These are phyloP conservation scores for Tetracentron sinense DNA, from an alignment of 164 flowering plant species.

Conservation along the genomic window DNA sequence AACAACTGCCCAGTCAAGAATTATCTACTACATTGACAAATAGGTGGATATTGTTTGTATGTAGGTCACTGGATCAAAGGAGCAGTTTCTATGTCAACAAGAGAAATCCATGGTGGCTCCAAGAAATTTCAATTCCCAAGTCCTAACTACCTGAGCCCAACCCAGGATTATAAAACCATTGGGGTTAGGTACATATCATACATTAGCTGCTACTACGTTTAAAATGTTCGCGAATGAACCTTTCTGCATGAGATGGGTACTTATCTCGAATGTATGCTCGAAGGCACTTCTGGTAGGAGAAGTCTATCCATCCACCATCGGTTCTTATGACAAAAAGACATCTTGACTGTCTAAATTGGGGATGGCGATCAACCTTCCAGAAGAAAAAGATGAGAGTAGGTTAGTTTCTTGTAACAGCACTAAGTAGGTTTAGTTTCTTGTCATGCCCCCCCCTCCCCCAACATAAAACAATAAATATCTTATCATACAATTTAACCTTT, in stretches of 20 bases:
- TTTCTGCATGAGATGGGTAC: constrained; percentile 75
- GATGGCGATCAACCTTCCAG: constrained; percentile 76
- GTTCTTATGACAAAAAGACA: constrained; percentile 82
- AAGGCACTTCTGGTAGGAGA: constrained; percentile 88
- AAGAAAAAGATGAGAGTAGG: too few species aligned
- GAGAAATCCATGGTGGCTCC: not conserved
- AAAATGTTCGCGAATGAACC: constrained; percentile 59
- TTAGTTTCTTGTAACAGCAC: too few species aligned
- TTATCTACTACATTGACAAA: not conserved
- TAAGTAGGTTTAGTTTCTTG: too few species aligned
- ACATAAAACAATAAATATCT: too few species aligned
- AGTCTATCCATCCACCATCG: constrained; percentile 85
- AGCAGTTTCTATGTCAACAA: not conserved
- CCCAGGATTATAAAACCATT: not conserved
- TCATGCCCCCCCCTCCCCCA: too few species aligned
- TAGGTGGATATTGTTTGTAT: not conserved
- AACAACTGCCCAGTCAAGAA: not conserved
- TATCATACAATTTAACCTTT: too few species aligned
- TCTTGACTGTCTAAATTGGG: constrained; percentile 63
- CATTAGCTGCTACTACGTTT: constrained; percentile 48
- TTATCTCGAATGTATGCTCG: constrained; percentile 65
- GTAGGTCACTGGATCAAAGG: not conserved
- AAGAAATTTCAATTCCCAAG: not conserved
- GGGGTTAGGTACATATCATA: not conserved
- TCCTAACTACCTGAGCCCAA: not conserved